Conservation (phyloP, 139 green algal species). For the Chlamydomonas sp. region DNA sequence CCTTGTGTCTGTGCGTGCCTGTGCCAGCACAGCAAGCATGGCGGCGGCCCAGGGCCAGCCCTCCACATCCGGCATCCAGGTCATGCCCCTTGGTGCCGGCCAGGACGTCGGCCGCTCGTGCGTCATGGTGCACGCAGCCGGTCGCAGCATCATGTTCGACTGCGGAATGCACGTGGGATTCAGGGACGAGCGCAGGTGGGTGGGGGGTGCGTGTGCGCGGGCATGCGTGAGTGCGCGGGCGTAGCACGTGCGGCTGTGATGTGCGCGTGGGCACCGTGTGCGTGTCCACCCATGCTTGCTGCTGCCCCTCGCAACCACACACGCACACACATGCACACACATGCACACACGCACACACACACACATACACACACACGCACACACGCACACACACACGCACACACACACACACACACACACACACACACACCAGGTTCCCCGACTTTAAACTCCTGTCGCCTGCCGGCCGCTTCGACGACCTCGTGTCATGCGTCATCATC, state of each 20-base stretch:
- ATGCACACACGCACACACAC: background rate
- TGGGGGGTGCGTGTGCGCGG: no score
- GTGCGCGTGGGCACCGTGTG: no score
- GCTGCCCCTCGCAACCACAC: no score
- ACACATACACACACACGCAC: background rate
- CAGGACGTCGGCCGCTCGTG: constrained; percentile 48
- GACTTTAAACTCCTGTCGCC: constrained; percentile 35
- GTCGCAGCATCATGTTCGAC: constrained; percentile 57
- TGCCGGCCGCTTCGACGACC: constrained; percentile 21
- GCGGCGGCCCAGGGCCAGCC: no score
- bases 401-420: constrained; percentile 7
- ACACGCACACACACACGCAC: background rate
- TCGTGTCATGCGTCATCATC: constrained; percentile 51
- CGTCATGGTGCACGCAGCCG: constrained; percentile 31
- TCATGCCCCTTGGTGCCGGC: constrained; percentile 19
- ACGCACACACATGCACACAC: no score
- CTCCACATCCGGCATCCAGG: background rate
- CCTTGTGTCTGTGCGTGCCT: no score
- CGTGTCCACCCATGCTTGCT: no score
- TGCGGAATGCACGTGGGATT: constrained; percentile 57
- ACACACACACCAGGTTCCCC: constrained; percentile 26
- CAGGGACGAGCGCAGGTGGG: constrained; percentile 27
- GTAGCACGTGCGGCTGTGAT: no score
- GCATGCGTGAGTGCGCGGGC: no score
- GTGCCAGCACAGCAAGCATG: no score